A percentile compares a stretch with the other conserved stretches of the same genome.
phyloP scores from a whole-genome alignment of 1,284 basidiomycete species.

The Cutaneotrichosporon daszewskae region DNA sequence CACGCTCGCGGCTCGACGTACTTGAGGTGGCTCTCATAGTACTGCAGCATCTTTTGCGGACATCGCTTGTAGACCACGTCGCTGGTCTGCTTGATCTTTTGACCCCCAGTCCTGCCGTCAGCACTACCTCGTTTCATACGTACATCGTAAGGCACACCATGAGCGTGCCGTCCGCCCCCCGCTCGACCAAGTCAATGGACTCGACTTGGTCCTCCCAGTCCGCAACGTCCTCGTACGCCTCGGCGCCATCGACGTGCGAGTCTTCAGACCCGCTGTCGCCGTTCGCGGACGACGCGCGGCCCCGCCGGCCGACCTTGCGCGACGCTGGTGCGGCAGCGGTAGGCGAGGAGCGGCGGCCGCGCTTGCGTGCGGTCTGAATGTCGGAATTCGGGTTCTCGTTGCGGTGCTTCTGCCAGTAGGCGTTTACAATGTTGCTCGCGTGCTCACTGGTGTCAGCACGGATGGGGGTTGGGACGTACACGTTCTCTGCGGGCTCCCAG shows the following conservation, averaged over 20 bases:
- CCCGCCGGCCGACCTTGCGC: neutral
- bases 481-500: slow-evolving; percentile 43
- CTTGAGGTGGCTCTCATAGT: slow-evolving; percentile 46
- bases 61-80: slow-evolving; percentile 35
- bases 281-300: slow-evolving; percentile 7
- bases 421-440: slow-evolving; percentile 29
- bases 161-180: slow-evolving; percentile 22
- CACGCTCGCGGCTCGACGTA: slow-evolving; percentile 11
- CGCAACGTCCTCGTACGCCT: slow-evolving; percentile 31
- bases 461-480: slow-evolving; percentile 20
- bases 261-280: slow-evolving; percentile 50
- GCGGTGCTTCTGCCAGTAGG: slow-evolving; percentile 31
- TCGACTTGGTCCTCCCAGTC: slow-evolving; percentile 43
- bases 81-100: slow-evolving; percentile 24
- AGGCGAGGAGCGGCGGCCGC: neutral
- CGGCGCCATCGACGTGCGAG: slow-evolving; percentile 53
- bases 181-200: slow-evolving; percentile 40
- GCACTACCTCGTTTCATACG: slow-evolving; percentile 13
- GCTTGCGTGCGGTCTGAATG: neutral
- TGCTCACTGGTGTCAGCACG: slow-evolving; percentile 22
- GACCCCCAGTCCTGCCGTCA: slow-evolving; percentile 34
- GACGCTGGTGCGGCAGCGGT: neutral
- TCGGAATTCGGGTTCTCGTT: slow-evolving; percentile 8
- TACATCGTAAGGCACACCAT: slow-evolving; percentile 43
- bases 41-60: slow-evolving; percentile 41